Percentiles rank a stretch among this genome's conserved stretches.
Conservation (phyloP, 129 eudicot genomes). For the carrot (Daucus carota) region DNA sequence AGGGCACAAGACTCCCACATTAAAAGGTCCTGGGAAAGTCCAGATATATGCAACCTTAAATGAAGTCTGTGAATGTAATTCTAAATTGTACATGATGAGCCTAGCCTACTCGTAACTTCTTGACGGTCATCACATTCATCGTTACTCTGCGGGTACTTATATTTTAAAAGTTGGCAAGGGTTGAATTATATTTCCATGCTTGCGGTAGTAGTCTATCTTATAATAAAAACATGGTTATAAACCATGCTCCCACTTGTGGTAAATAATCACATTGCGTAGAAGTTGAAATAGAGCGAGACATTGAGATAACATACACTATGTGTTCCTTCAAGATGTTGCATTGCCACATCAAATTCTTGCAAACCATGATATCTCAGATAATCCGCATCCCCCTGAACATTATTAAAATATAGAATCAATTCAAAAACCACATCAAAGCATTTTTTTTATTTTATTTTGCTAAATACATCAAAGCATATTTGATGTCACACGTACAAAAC, state of each 20-base stretch:
- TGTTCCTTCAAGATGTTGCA: conserved; percentile 93
- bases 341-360: conserved; percentile 93
- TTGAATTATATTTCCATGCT: neutral
- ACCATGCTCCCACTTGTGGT: neutral
- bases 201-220: neutral
- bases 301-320: conserved; percentile 51
- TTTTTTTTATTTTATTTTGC: too few species aligned
- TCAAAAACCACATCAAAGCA: neutral
- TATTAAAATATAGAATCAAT: conserved; percentile 2
- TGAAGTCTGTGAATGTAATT: neutral
- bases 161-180: neutral
- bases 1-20: too few species aligned
- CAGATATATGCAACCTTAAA: neutral
- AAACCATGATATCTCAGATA: conserved; percentile 81
- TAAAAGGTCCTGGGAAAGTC: too few species aligned
- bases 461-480: neutral
- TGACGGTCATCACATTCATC: neutral
- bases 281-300: neutral
- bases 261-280: conserved; percentile 1
- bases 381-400: conserved; percentile 81
- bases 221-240: neutral
- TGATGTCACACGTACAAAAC: neutral
- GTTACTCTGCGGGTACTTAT: neutral
- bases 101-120: neutral
- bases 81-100: neutral